Conservation (phyloP, 2,329 filamentous ascomycete genomes). For the Capronia americana region DNA sequence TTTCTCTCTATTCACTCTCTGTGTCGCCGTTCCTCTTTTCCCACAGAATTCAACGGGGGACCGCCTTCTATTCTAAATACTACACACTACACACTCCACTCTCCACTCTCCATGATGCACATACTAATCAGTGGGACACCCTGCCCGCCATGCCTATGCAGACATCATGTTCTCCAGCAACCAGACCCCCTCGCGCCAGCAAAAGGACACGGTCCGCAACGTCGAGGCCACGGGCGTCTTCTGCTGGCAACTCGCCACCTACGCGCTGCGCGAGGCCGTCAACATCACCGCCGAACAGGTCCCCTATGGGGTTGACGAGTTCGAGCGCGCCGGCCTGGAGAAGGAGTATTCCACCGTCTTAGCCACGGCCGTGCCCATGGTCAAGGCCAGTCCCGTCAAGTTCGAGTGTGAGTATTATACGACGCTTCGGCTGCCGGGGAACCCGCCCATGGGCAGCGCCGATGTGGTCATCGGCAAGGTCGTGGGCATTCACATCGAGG, state of each 20-base stretch:
- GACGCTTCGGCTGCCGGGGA: conserved; percentile 62
- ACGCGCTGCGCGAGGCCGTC: conserved; percentile 60
- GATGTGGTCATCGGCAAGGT: conserved; percentile 66
- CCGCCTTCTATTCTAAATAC: no score
- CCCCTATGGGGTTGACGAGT: conserved; percentile 60
- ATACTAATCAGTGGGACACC: neutral
- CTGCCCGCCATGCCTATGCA: neutral
- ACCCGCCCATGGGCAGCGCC: conserved; percentile 63
- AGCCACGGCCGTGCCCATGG: conserved; percentile 54
- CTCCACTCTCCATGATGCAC: no score
- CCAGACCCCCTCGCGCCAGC: conserved; percentile 54
- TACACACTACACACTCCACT: neutral
- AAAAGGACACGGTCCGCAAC: conserved; percentile 66
- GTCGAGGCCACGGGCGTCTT: conserved; percentile 63
- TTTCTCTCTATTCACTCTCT: neutral
- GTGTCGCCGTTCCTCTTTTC: no score
- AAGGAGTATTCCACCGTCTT: conserved; percentile 54
- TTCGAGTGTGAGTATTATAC: conserved; percentile 66
- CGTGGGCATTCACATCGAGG: conserved; percentile 63
- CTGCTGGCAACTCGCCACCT: conserved; percentile 67
- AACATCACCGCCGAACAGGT: conserved; percentile 62
- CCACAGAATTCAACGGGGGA: no score
- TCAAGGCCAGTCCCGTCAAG: conserved; percentile 60
- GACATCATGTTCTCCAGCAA: conserved; percentile 67
- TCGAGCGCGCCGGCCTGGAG: conserved; percentile 56